These are phyloP conservation scores for Solanum hybrid DNA, from an alignment of 305 asterid genomes.

Conservation along the genomic window DNA sequence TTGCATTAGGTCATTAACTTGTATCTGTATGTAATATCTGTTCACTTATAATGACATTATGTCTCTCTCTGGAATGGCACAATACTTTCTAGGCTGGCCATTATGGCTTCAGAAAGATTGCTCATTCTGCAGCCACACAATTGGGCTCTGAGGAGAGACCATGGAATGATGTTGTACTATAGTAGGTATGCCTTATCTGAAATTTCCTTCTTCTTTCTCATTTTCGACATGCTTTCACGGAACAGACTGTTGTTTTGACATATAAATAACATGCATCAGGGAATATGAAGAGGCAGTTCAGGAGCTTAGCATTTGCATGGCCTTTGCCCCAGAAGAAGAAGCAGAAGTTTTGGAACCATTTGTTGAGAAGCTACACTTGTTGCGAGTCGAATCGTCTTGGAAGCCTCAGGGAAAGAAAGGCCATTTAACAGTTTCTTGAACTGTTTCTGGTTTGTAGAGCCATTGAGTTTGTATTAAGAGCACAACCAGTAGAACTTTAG, in stretches of 20 bases:
- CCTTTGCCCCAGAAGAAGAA: slow-evolving; percentile 90
- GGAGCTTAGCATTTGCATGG: slow-evolving; percentile 98
- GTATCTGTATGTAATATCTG: neutral
- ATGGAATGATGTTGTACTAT: slow-evolving; percentile 89
- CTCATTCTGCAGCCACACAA: slow-evolving; percentile 86
- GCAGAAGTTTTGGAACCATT: slow-evolving; percentile 58
- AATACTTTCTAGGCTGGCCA: slow-evolving; percentile 60
- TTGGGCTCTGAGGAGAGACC: slow-evolving; percentile 79
- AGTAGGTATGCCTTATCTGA: slow-evolving; percentile 35
- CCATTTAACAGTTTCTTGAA: slow-evolving; percentile 32
- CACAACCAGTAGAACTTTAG: neutral
- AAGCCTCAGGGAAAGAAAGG: slow-evolving; percentile 40
- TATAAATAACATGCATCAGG: slow-evolving; percentile 19
- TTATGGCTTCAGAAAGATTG: slow-evolving; percentile 83
- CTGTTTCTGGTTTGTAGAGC: slow-evolving; percentile 2
- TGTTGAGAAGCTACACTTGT: slow-evolving; percentile 65
- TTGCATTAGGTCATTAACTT: neutral
- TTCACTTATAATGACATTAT: slow-evolving; percentile 2
- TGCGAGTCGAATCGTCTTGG: slow-evolving; percentile 54
- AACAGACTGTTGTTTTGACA: neutral
- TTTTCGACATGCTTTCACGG: neutral
- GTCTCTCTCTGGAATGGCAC: slow-evolving; percentile 5
- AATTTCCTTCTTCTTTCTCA: neutral
- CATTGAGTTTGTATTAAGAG: neutral
- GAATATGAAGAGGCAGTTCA: slow-evolving; percentile 76